phyloP scores from a whole-genome alignment of 768 basidiomycete species.

The Aureoboletus auriporus region DNA sequence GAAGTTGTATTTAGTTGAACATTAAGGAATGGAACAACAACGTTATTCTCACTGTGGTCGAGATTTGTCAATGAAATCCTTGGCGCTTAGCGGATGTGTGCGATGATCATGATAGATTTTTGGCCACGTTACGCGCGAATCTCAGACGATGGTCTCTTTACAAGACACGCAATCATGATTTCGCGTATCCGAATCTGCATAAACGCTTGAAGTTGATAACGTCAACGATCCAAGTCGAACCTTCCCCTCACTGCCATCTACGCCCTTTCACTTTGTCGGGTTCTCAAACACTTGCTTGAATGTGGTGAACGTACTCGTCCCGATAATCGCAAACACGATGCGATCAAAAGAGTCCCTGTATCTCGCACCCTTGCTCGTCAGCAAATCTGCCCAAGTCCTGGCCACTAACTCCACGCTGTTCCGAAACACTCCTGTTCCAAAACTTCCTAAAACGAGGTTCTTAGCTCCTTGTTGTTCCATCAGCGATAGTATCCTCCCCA shows the following conservation, averaged over 20 bases:
- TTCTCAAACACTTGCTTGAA: conserved; percentile 38
- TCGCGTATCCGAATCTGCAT: too few species aligned
- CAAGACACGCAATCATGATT: too few species aligned
- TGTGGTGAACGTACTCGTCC: conserved; percentile 41
- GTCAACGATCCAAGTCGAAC: too few species aligned
- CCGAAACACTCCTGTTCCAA: conserved; percentile 74
- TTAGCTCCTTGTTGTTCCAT: conserved; percentile 59
- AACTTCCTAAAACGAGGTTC: conserved; percentile 67
- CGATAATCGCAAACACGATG: conserved; percentile 66
- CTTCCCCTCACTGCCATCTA: neutral
- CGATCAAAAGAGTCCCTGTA: conserved; percentile 57
- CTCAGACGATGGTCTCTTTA: too few species aligned
- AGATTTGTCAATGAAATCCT: too few species aligned
- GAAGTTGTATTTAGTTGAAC: too few species aligned
- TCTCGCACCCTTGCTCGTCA: conserved; percentile 45
- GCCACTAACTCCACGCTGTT: conserved; percentile 61
- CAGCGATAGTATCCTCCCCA: conserved; percentile 61
- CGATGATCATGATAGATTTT: too few species aligned
- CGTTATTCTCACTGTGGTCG: too few species aligned
- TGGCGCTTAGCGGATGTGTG: too few species aligned
- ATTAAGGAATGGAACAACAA: too few species aligned
- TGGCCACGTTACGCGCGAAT: too few species aligned
- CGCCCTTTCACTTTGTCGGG: neutral
- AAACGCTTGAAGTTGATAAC: too few species aligned
- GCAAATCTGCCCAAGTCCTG: conserved; percentile 58